phyloP scores from a whole-genome alignment of 768 basidiomycete species.

The Lactarius quietus region DNA sequence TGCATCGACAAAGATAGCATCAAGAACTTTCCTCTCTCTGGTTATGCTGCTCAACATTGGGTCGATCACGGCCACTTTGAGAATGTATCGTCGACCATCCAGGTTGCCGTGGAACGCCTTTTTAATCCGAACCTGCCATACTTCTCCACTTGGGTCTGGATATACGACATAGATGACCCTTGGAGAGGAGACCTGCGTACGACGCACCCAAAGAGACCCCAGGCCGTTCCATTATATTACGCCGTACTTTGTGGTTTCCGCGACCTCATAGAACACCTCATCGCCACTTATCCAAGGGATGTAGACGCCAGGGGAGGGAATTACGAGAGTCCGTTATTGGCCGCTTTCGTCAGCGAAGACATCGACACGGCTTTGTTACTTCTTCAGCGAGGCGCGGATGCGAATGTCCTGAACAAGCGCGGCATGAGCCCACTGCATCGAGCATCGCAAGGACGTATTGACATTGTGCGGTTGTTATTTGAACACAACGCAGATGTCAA shows the following conservation, averaged over 20 bases:
- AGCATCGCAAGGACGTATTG: not conserved
- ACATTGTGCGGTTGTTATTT: not conserved
- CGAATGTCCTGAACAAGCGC: not conserved
- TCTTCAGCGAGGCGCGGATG: conserved; percentile 1
- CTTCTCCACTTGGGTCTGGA: not conserved
- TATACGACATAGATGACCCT: not conserved
- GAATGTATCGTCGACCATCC: not conserved
- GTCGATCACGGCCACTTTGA: not conserved
- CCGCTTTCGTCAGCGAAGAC: not conserved
- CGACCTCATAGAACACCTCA: not conserved
- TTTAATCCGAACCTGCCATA: not conserved
- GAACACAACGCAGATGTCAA: not conserved
- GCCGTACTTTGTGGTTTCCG: not conserved
- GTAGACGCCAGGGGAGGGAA: not conserved
- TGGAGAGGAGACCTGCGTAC: not conserved
- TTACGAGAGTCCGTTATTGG: not conserved
- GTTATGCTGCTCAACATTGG: conserved; percentile 7
- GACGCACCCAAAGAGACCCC: not conserved
- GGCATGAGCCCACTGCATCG: not conserved
- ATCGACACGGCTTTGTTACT: not conserved
- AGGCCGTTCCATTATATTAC: conserved; percentile 3
- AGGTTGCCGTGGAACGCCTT: not conserved
- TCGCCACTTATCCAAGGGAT: not conserved
- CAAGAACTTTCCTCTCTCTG: not conserved
- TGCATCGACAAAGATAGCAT: not conserved